Evolutionary conservation across 257 asterid genomes (phyloP).

Genomic region (Eustoma russellianum): DNA sequence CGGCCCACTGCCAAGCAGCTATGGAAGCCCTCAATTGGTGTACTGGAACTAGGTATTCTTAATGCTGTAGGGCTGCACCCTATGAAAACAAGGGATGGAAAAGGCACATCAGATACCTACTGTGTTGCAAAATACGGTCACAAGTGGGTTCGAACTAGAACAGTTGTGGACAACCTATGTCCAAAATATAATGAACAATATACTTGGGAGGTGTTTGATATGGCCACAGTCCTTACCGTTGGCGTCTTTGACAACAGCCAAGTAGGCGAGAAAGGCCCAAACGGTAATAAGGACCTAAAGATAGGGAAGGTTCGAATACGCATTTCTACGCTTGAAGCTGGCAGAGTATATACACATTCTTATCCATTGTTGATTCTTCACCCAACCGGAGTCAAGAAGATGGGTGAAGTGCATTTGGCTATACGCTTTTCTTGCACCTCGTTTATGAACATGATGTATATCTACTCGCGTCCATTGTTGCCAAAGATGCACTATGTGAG

Average conservation of each 20-base stretch:
- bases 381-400: slow-evolving; percentile 75
- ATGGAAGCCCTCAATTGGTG: slow-evolving; percentile 77
- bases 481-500: slow-evolving; percentile 83
- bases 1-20: slow-evolving; percentile 91
- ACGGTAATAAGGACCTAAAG: slow-evolving; percentile 50
- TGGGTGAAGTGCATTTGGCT: slow-evolving; percentile 88
- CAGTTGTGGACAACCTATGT: slow-evolving; percentile 60
- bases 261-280: slow-evolving; percentile 26
- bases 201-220: slow-evolving; percentile 91
- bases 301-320: slow-evolving; percentile 91
- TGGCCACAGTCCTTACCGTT: slow-evolving; percentile 80
- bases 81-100: slow-evolving; percentile 72
- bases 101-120: slow-evolving; percentile 77
- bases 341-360: slow-evolving; percentile 79
- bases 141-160: slow-evolving; percentile 85
- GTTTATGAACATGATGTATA: slow-evolving; percentile 57
- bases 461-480: slow-evolving; percentile 59
- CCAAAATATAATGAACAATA: slow-evolving; percentile 85
- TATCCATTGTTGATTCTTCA: slow-evolving; percentile 76
- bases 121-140: slow-evolving; percentile 89
- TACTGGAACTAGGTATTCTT: slow-evolving; percentile 67
- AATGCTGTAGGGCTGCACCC: slow-evolving; percentile 81
- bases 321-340: slow-evolving; percentile 76
- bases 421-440: slow-evolving; percentile 75
- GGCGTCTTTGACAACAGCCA: slow-evolving; percentile 85